Conservation (phyloP, 805 yeast species). For the Starmerella geochares region DNA sequence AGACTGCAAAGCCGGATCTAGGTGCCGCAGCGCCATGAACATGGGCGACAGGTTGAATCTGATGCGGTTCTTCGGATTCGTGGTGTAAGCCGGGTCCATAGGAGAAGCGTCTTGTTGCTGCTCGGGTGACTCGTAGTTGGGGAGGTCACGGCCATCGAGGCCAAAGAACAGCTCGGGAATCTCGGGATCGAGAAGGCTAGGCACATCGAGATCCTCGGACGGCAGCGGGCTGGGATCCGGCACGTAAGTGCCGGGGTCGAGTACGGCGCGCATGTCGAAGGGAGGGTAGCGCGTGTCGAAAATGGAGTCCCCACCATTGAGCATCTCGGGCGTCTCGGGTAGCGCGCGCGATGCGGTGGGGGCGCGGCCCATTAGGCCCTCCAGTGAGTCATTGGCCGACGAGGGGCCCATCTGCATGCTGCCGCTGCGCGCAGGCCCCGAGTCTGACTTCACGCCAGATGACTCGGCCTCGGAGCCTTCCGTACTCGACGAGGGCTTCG, state of each 20-base stretch:
- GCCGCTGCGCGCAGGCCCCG: too few species aligned
- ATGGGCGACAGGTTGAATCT: conserved; percentile 14
- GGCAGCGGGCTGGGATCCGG: conserved; percentile 3
- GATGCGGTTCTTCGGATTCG: conserved; percentile 4
- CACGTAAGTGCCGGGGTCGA: background rate
- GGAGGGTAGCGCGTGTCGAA: background rate
- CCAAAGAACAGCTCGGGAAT: background rate
- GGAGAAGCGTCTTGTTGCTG: background rate
- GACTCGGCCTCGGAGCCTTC: background rate
- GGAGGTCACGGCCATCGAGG: background rate
- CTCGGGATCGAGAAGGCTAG: background rate
- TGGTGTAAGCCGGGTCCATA: background rate
- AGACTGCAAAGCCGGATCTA: conserved; percentile 8
- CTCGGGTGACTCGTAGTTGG: background rate
- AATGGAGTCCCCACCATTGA: background rate
- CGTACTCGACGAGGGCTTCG: background rate
- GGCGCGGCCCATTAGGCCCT: too few species aligned
- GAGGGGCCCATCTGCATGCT: too few species aligned
- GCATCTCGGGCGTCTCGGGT: background rate
- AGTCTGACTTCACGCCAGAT: too few species aligned
- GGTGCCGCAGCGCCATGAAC: conserved; percentile 9
- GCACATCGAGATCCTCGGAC: background rate
- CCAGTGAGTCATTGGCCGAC: too few species aligned
- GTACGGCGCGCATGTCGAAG: conserved; percentile 4
- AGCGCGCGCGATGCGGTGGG: background rate